Conservation (phyloP, 495 filamentous ascomycete genomes). For the Haplographium delicatum region DNA sequence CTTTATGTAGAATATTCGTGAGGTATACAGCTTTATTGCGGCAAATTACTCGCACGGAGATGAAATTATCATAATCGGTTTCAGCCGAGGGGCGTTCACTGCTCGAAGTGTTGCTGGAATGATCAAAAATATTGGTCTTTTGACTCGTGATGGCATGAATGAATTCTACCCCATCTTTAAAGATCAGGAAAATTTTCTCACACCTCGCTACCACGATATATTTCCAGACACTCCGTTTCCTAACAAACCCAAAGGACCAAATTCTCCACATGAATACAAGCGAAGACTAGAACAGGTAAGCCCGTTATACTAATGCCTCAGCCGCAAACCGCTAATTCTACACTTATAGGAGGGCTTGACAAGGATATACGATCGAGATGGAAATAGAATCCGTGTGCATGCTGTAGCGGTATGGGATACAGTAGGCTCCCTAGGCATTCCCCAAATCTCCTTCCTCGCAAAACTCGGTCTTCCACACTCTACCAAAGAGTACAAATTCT, state of each 20-base stretch:
- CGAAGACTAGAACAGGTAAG: constrained; percentile 21
- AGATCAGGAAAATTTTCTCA: constrained; percentile 50
- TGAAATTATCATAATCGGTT: constrained; percentile 67
- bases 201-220: constrained; percentile 18
- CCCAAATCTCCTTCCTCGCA: constrained; percentile 13
- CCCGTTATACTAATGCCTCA: neutral
- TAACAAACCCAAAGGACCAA: constrained; percentile 15
- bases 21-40: constrained; percentile 62
- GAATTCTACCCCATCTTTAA: constrained; percentile 61
- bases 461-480: constrained; percentile 23
- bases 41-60: constrained; percentile 65
- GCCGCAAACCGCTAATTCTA: neutral
- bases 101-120: constrained; percentile 49
- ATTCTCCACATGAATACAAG: constrained; percentile 16
- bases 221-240: constrained; percentile 20
- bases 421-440: constrained; percentile 33
- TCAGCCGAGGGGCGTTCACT: constrained; percentile 70
- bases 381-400: constrained; percentile 31
- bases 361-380: constrained; percentile 20
- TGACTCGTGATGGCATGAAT: constrained; percentile 59
- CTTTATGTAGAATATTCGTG: constrained; percentile 52
- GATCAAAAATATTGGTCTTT: constrained; percentile 49
- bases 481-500: constrained; percentile 23
- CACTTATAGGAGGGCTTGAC: constrained; percentile 13
- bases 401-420: constrained; percentile 61